These are phyloP conservation scores for Blastocystis sp. DNA, from an alignment of 352 stramenopile species.

Conservation along the genomic window DNA sequence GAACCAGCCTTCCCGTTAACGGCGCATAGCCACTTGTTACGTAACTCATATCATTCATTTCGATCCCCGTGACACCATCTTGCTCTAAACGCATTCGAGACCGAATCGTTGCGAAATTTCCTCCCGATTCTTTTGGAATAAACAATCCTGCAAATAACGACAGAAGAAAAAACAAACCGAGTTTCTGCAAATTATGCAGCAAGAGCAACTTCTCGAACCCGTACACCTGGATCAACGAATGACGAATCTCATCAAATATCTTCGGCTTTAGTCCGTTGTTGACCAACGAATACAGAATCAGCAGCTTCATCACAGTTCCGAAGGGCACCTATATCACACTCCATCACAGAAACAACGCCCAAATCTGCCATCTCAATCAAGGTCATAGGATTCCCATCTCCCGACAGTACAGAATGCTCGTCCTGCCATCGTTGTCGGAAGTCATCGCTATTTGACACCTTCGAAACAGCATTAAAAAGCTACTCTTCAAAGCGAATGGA, in stretches of 20 bases:
- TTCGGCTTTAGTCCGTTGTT: slow-evolving; percentile 46
- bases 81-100: slow-evolving; percentile 34
- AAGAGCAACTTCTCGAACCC: slow-evolving; percentile 13
- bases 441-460: slow-evolving; percentile 2
- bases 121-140: neutral
- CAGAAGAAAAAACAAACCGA: neutral
- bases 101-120: slow-evolving; percentile 32
- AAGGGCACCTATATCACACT: neutral
- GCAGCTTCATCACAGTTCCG: slow-evolving; percentile 7
- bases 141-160: neutral
- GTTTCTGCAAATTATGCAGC: slow-evolving; percentile 1
- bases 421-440: slow-evolving; percentile 6
- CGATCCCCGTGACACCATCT: slow-evolving; percentile 19
- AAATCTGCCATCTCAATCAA: neutral
- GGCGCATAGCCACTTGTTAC: slow-evolving; percentile 52
- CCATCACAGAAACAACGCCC: neutral
- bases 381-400: neutral
- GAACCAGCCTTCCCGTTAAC: slow-evolving; percentile 32
- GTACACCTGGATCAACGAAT: neutral
- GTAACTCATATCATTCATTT: slow-evolving; percentile 49
- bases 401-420: neutral
- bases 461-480: slow-evolving; percentile 9
- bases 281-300: slow-evolving; percentile 15
- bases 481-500: neutral
- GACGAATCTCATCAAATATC: neutral